Evolutionary conservation across 169 alveolate genomes (phyloP), one percentile per base, ranked within the genome.

Genomic region (Plasmodium billcollinsi): DNA sequence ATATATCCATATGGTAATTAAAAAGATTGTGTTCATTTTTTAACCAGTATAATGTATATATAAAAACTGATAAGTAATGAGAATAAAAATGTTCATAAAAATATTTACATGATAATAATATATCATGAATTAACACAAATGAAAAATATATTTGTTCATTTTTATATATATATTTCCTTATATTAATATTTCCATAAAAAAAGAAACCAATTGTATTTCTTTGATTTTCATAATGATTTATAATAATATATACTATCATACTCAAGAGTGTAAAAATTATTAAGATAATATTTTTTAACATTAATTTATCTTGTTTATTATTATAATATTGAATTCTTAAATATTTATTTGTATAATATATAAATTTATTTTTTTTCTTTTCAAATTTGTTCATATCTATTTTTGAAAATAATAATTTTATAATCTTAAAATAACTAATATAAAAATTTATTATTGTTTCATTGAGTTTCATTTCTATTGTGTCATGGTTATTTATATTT

Each of bases 281-380:
- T 9, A 76, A 3, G 58, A 76, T 76, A 9, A 76, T 45, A 76
- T 76, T 76, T 49, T 63, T 76, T 3, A 76, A 56, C 70, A 76
- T 76, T 18, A 76, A 20, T 43, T 50, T 66, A 7, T 76, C 75
- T 45, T 76, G 71, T n/a, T 54, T 76, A 39, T 69, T 63, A 76
- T 69, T 76, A 33, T 76, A 49, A 52, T 76, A 76, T 67, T 63
- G 74, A 47, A 76, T 67, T 56, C 66, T 76, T 20, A 76, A 33
- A 54, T 76, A 76, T 50, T 69, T 76, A 76, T 76, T 76, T 12
- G 76, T 76, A 54, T 76, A 76, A 69, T 76, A 76, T 24, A 76
- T 76, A 58, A 76, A 76, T 65, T 76, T 65, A 65, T 76, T 76
- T 76, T 76, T 76, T 76, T 76, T 76, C 26, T 76, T 76, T 76